Evolutionary conservation across 345 rosid species (phyloP), one percentile per base, ranked within the genome.

Genomic region (Carallia pectinifolia): DNA sequence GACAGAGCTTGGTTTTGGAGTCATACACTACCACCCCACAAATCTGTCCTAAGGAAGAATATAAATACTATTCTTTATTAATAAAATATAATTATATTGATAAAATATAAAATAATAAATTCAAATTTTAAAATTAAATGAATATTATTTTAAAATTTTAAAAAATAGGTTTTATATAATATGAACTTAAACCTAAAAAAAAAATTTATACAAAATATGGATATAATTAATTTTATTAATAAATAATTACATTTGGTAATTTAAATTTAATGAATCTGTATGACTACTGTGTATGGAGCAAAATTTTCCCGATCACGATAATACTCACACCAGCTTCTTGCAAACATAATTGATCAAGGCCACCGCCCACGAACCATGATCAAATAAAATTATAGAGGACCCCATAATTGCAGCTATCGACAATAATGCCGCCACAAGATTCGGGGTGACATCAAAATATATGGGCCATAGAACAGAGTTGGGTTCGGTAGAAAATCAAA

Each of bases 401-500:
- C 81, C 79, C 16, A 8, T 19, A 1, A 79, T 47, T 34, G 54
- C 59, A 60, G 67, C 38, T 55, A 23, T 55, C 12, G 30, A 29
- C 59, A 73, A 59, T 13, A 44, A 37, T 31, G 65, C 63, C 53
- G 63, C 66, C 33, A 30, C 54, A 61, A 55, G 50, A 68, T 18
- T n/a, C 10, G 53, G 59, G 38, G 37, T n/a, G 62, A 66, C 54
- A 23, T 62, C 39, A 62, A 74, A 37, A 44, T 12, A 44, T 44
- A 13, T 1, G 2, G 39, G 59, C 52, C 53, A 33, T 33, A 33
- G 23, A 23, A 23, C 23, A 23, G 23, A 23, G 34, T 56, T 36
- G 9, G 37, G 68, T 76, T 75, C 72, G 84, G 74, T 70, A 60
- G 56, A 55, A 60, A 52, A 52, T 68, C 44, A 62, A 6, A 44